Conservation (phyloP, 306 rosid genomes). For the Lathyrus tuberosus region DNA sequence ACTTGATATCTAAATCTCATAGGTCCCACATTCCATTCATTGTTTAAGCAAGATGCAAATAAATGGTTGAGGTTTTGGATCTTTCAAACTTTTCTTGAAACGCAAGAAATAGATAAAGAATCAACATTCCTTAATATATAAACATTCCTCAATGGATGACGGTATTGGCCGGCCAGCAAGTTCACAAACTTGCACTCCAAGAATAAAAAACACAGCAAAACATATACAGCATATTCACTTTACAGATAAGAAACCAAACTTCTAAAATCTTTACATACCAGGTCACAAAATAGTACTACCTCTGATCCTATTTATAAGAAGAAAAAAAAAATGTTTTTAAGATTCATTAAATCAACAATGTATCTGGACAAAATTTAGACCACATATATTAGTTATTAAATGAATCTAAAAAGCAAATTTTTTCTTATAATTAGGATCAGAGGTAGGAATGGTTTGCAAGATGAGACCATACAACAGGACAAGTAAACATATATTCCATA, state of each 20-base stretch:
- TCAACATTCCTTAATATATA: slow-evolving; percentile 20
- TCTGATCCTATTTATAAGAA: no score
- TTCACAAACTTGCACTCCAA: slow-evolving; percentile 26
- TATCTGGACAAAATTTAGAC: no score
- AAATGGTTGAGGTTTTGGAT: slow-evolving; percentile 17
- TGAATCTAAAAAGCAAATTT: no score
- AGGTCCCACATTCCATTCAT: neutral
- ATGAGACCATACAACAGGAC: neutral
- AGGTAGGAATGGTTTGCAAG: neutral
- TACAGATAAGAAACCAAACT: slow-evolving; percentile 31
- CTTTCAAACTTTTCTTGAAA: slow-evolving; percentile 23
- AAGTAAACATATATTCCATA: neutral
- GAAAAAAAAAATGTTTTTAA: no score
- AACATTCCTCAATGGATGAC: slow-evolving; percentile 14
- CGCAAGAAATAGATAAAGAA: slow-evolving; percentile 30
- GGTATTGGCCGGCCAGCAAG: neutral
- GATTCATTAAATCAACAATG: no score
- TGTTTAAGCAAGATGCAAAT: slow-evolving; percentile 34
- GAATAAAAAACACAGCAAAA: slow-evolving; percentile 1
- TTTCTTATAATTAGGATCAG: no score
- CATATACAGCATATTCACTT: slow-evolving; percentile 4
- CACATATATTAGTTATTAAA: no score
- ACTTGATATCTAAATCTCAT: slow-evolving; percentile 4
- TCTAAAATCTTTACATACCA: slow-evolving; percentile 7
- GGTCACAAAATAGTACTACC: neutral